These are phyloP conservation scores for Sugiyamaella paludigena DNA, from an alignment of 1,139 yeast species.

Conservation along the genomic window DNA sequence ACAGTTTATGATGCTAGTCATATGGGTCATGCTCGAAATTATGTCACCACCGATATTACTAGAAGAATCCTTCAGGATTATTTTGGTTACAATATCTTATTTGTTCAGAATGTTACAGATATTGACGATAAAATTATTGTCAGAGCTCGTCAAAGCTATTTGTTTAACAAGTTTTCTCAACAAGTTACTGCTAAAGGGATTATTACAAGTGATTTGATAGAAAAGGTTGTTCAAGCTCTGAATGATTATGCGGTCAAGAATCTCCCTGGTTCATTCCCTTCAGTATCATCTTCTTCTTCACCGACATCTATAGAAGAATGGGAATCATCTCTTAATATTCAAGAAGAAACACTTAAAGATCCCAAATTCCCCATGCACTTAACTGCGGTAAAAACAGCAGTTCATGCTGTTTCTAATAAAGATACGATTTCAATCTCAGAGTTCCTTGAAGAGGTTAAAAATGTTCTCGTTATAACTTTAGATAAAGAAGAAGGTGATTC, in stretches of 20 bases:
- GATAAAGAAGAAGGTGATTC: slow-evolving; percentile 71
- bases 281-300: neutral
- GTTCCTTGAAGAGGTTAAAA: slow-evolving; percentile 57
- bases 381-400: slow-evolving; percentile 60
- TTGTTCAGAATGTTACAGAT: slow-evolving; percentile 96
- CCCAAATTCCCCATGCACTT: slow-evolving; percentile 88
- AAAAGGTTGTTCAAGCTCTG: slow-evolving; percentile 47
- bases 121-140: slow-evolving; percentile 95
- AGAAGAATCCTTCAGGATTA: slow-evolving; percentile 84
- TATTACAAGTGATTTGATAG: slow-evolving; percentile 43
- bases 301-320: slow-evolving; percentile 47
- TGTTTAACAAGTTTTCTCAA: slow-evolving; percentile 59
- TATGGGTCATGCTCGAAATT: slow-evolving; percentile 99
- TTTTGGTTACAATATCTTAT: slow-evolving; percentile 81
- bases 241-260: slow-evolving; percentile 53
- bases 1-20: slow-evolving; percentile 97
- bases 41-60: slow-evolving; percentile 89
- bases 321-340: slow-evolving; percentile 50
- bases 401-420: slow-evolving; percentile 34
- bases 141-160: slow-evolving; percentile 85
- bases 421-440: slow-evolving; percentile 33
- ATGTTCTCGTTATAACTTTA: slow-evolving; percentile 68
- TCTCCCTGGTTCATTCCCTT: slow-evolving; percentile 1
- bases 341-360: slow-evolving; percentile 50
- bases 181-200: slow-evolving; percentile 22